These are phyloP conservation scores for Usnea hakonensis DNA, from an alignment of 495 filamentous ascomycete species.

Conservation along the genomic window DNA sequence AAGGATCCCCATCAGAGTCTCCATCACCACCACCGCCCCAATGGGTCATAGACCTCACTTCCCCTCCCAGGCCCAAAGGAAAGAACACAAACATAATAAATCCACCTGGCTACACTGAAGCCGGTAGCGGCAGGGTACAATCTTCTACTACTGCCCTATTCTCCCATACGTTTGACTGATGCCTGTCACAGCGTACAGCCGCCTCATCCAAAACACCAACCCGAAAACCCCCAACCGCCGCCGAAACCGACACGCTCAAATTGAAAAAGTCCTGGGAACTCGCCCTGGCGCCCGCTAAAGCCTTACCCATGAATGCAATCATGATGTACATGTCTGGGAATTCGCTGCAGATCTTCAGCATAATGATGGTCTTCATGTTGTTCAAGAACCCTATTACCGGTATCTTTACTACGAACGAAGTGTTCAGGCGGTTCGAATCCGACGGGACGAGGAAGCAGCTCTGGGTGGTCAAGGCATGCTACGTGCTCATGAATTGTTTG, in stretches of 20 bases:
- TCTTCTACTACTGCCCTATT: slow-evolving; percentile 7
- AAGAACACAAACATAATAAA: slow-evolving; percentile 61
- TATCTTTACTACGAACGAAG: slow-evolving; percentile 64
- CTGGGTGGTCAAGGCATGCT: slow-evolving; percentile 73
- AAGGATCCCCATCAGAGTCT: slow-evolving; percentile 19
- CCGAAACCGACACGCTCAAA: slow-evolving; percentile 89
- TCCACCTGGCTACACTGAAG: slow-evolving; percentile 74
- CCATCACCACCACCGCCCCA: slow-evolving; percentile 54
- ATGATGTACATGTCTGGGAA: slow-evolving; percentile 99
- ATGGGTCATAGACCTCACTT: slow-evolving; percentile 76
- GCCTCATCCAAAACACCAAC: slow-evolving; percentile 37
- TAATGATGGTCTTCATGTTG: slow-evolving; percentile 99
- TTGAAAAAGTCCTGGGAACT: slow-evolving; percentile 99
- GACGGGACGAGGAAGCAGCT: slow-evolving; percentile 65
- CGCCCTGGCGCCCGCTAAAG: slow-evolving; percentile 87
- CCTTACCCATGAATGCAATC: slow-evolving; percentile 93
- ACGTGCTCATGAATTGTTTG: slow-evolving; percentile 76
- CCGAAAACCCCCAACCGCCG: slow-evolving; percentile 54
- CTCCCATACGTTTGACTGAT: slow-evolving; percentile 18
- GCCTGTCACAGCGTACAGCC: slow-evolving; percentile 35
- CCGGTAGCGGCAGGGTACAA: slow-evolving; percentile 48
- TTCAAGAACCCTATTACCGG: slow-evolving; percentile 95
- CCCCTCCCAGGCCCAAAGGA: slow-evolving; percentile 49
- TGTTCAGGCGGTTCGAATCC: slow-evolving; percentile 83
- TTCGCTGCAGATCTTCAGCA: slow-evolving; percentile 95